phyloP scores from a whole-genome alignment of 441 rosid genomes.

The Erodium trifolium region DNA sequence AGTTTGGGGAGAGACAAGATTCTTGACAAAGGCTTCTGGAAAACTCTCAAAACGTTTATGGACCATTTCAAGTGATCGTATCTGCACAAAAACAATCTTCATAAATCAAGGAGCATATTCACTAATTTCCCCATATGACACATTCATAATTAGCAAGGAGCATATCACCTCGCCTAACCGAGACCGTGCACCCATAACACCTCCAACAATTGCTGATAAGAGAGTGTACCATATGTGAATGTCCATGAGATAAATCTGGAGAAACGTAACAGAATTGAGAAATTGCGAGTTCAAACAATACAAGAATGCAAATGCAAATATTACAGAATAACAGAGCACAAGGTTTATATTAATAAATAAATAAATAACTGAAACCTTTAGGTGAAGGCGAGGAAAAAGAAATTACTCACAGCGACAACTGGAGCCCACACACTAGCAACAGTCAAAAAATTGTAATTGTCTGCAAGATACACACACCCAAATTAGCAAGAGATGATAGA shows the following conservation, averaged over 20 bases:
- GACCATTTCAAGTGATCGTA: conserved; percentile 91
- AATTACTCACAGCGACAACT: conserved; percentile 76
- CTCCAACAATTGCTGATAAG: conserved; percentile 91
- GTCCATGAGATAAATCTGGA: conserved; percentile 94
- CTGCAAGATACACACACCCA: conserved; percentile 41
- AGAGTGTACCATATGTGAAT: conserved; percentile 92
- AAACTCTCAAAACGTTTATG: conserved; percentile 98
- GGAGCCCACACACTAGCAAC: conserved; percentile 96
- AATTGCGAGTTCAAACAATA: neutral
- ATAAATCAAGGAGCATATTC: conserved; percentile 8
- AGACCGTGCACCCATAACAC: conserved; percentile 97
- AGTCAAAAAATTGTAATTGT: conserved; percentile 74
- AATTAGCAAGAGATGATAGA: conserved; percentile 15
- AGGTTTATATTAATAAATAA: neutral
- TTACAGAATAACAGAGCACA: conserved; percentile 3
- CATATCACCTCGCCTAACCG: conserved; percentile 91
- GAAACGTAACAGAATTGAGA: conserved; percentile 5
- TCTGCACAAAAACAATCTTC: conserved; percentile 37
- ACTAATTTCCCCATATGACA: neutral
- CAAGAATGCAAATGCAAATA: neutral
- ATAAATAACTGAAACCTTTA: neutral
- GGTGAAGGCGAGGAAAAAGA: conserved; percentile 15
- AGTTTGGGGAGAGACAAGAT: conserved; percentile 65
- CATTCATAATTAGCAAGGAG: conserved; percentile 7
- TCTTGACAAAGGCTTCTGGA: conserved; percentile 82